Evolutionary conservation across 257 asterid genomes (phyloP).

Genomic region (Salvia miltiorrhiza): DNA sequence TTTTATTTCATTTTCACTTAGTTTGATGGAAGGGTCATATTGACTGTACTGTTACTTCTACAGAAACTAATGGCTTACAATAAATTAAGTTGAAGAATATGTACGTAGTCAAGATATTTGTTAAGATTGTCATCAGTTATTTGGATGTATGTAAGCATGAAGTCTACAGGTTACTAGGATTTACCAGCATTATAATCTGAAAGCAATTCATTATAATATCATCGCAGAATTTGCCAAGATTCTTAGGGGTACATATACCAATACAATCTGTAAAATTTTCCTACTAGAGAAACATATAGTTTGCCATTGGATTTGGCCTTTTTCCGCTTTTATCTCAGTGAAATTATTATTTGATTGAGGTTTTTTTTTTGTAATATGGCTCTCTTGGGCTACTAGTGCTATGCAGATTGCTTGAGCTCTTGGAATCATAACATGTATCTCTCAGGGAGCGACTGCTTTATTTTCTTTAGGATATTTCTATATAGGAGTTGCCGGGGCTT

Average conservation of each 20-base stretch:
- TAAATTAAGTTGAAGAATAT: slow-evolving; percentile 1
- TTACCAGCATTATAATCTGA: neutral
- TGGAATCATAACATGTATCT: neutral
- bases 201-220: neutral
- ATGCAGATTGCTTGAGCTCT: neutral
- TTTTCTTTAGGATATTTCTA: neutral
- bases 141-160: neutral
- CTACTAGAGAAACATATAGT: neutral
- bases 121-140: neutral
- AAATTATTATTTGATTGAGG: neutral
- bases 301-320: neutral
- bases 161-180: neutral
- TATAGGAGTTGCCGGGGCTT: neutral
- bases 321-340: neutral
- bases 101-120: neutral
- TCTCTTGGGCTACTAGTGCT: neutral
- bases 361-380: neutral
- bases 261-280: neutral
- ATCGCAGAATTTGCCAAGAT: neutral
- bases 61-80: neutral
- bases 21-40: neutral
- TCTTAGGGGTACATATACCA: neutral
- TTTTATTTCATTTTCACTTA: neutral
- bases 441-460: neutral
- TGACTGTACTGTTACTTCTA: neutral